A percentile compares a stretch with the other conserved stretches of the same genome.
These are phyloP conservation scores for Gossypium sturtianum DNA, from an alignment of 345 rosid genomes.

Conservation along the genomic window DNA sequence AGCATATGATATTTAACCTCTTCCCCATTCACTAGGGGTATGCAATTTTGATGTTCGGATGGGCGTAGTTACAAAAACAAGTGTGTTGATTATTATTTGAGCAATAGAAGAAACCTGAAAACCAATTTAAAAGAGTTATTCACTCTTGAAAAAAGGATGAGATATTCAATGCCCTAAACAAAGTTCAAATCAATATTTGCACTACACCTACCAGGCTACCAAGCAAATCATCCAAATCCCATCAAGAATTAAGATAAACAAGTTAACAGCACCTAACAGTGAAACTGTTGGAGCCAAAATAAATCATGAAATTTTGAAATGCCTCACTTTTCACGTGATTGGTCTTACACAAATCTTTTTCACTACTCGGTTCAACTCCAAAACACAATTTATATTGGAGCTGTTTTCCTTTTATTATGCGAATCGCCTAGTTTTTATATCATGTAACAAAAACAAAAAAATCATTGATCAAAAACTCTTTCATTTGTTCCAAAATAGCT, in stretches of 20 bases:
- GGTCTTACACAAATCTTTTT: background rate
- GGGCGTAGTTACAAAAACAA: too few species aligned
- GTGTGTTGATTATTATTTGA: too few species aligned
- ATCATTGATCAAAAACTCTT: background rate
- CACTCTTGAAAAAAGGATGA: too few species aligned
- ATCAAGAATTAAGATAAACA: background rate
- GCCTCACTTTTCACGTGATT: background rate
- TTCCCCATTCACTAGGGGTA: too few species aligned
- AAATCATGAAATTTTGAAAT: background rate
- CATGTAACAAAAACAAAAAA: background rate
- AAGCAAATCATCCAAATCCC: background rate
- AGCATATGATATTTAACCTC: too few species aligned
- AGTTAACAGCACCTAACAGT: background rate
- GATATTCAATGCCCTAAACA: too few species aligned
- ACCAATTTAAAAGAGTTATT: too few species aligned
- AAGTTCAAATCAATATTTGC: background rate
- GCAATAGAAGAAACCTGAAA: too few species aligned
- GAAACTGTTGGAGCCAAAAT: background rate
- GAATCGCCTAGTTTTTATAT: background rate
- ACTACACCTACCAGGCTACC: background rate
- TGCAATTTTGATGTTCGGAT: too few species aligned
- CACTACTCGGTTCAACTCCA: background rate
- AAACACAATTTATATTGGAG: background rate
- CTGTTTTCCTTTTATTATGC: conserved; percentile 4
- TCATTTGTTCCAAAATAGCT: conserved; percentile 7